Conservation (phyloP, 208 protist species). For the Acanthamoeba culbertsoni region DNA sequence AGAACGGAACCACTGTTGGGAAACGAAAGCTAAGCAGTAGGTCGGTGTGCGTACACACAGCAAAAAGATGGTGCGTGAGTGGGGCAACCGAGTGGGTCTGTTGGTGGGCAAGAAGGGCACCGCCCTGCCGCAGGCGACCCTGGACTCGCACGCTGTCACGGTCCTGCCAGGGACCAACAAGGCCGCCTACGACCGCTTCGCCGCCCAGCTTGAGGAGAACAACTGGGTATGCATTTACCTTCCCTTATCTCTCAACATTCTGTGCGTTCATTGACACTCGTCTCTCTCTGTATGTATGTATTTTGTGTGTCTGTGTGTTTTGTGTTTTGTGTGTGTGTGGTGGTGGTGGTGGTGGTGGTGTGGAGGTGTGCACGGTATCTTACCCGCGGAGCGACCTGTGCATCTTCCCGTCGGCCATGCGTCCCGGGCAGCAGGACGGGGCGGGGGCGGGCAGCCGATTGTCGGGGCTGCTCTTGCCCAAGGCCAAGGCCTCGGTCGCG, state of each 20-base stretch:
- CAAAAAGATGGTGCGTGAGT: conserved; percentile 23
- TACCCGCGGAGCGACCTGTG: conserved; percentile 5
- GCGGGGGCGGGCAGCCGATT: background rate
- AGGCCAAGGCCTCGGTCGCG: background rate
- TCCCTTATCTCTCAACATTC: background rate
- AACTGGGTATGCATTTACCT: background rate
- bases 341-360: no score
- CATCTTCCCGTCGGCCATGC: background rate
- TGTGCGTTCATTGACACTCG: no score
- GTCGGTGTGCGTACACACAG: background rate
- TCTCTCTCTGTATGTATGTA: background rate
- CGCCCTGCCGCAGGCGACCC: background rate
- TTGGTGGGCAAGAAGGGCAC: conserved; percentile 20
- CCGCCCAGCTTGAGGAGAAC: conserved; percentile 12
- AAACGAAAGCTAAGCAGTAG: no score
- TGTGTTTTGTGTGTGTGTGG: no score
- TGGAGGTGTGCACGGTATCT: background rate
- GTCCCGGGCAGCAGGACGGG: background rate
- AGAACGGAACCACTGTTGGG: no score
- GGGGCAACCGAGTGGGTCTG: background rate
- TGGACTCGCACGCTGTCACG: background rate
- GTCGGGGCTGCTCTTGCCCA: background rate
- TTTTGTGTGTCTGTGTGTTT: background rate
- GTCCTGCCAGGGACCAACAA: background rate
- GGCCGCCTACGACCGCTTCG: conserved; percentile 1